A percentile compares a stretch with the other conserved stretches of the same genome.
Conservation (phyloP, 805 yeast genomes). For the Teunomyces barrocoloradensis region DNA sequence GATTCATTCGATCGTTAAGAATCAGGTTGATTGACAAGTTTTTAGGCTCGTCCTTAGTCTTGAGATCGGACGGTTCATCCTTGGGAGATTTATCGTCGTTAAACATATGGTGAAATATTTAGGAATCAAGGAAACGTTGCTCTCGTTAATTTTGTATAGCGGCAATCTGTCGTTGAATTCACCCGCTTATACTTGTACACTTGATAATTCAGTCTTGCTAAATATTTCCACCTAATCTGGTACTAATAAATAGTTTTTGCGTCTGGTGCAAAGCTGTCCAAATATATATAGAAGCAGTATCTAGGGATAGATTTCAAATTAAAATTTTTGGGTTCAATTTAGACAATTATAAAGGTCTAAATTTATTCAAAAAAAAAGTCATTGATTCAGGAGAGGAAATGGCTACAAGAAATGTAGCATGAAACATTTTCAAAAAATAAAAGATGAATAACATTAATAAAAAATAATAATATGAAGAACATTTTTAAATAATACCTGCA, state of each 20-base stretch:
- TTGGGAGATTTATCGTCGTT: slow-evolving; percentile 1
- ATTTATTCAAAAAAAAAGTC: slow-evolving; percentile 1
- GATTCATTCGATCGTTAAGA: slow-evolving; percentile 3
- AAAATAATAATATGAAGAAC: background rate
- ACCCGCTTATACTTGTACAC: background rate
- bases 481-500: background rate
- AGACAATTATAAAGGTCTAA: slow-evolving; percentile 4
- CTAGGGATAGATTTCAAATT: background rate
- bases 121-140: background rate
- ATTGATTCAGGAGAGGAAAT: slow-evolving; percentile 3
- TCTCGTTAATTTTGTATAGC: background rate
- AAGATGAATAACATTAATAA: background rate
- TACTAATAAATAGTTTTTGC: background rate
- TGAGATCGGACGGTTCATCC: background rate
- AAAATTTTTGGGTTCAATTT: slow-evolving; percentile 4
- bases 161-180: background rate
- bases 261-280: background rate
- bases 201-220: background rate
- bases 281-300: background rate
- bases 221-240: background rate
- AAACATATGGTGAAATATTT: background rate
- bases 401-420: slow-evolving; percentile 3
- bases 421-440: slow-evolving; percentile 3
- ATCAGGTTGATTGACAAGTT: slow-evolving; percentile 10
- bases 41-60: slow-evolving; percentile 4